Evolutionary conservation across 768 basidiomycete genomes (phyloP), one percentile per base, ranked within the genome.

Genomic region (Podaxis mareebaensis): DNA sequence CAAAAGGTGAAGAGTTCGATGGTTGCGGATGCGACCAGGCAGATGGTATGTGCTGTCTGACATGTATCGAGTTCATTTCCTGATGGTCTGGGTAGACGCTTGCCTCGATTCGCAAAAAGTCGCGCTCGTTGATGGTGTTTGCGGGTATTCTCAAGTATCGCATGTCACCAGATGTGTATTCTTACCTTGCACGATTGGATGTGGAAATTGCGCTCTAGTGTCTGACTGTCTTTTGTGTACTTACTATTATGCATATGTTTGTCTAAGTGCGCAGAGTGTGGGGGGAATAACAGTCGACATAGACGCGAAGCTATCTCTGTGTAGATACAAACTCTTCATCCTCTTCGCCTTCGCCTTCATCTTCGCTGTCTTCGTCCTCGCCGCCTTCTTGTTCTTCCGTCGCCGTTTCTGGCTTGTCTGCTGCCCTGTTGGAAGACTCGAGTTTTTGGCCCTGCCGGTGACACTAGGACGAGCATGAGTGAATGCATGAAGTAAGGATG

Each of bases 161-260:
- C 64, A 89, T 97, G 87, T 91, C 91, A 36, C 87, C 91, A 22
- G 93, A 96, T 72, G 89, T 95, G 64, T 95, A 96, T 76, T 90
- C 90, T 36, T 93, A 95, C 73, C 79, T 96, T 60, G 91, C 92
- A 12, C 80, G 92, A 63, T 71, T 93, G 66, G 93, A 95, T 67
- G 93, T 95, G 1, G 92, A 93, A 75, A 91, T 93, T 67, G 89
- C 91, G 22, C 78, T 93, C 69, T 92, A 71, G 78, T 67, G 33
- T 24, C 36, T 39, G 20, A 0, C 17, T 46, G 44, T 54, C 42
- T 52, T 42, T 48, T 53, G 30, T 53, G 28, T 33, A 58, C 57
- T 62, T 40, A 52, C 28, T 53, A 53, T 60, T 58, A 65, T 61
- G 60, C 60, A 61, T 64, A 66, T 58, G 55, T 49, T n/a, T 22